phyloP scores from a whole-genome alignment of 495 filamentous ascomycete genomes.

The Margaritispora aquatica region DNA sequence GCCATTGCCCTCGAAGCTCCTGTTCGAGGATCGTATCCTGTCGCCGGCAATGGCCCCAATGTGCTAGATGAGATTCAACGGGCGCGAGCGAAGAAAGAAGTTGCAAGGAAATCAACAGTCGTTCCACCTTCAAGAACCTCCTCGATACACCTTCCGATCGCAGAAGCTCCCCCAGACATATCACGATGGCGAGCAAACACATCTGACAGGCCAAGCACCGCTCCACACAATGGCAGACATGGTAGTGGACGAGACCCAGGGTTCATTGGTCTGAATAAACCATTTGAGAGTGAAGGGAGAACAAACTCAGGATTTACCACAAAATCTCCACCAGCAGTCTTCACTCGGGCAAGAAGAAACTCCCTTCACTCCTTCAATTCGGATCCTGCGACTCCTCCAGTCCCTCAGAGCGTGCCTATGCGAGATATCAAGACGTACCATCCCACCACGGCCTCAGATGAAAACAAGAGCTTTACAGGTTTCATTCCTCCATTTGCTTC shows the following conservation, averaged over 20 bases:
- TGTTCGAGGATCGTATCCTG: conserved; percentile 25
- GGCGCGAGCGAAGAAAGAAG: conserved; percentile 4
- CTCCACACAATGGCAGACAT: conserved; percentile 15
- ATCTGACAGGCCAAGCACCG: conserved; percentile 8
- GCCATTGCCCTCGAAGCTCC: conserved; percentile 20
- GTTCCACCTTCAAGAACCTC: not conserved
- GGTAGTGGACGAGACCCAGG: conserved; percentile 1
- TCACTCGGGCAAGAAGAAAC: conserved; percentile 5
- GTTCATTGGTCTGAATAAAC: not conserved
- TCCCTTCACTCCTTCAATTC: conserved; percentile 1
- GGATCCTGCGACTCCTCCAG: not conserved
- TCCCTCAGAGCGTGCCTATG: not conserved
- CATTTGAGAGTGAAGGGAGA: not conserved
- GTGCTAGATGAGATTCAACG: conserved; percentile 12
- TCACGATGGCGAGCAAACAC: conserved; percentile 7
- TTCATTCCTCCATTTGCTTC: conserved; percentile 2
- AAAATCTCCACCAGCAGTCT: conserved; percentile 15
- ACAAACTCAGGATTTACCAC: conserved; percentile 19
- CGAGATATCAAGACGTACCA: conserved; percentile 11
- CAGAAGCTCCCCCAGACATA: not conserved
- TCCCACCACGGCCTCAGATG: conserved; percentile 3
- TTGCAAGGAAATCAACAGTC: not conserved
- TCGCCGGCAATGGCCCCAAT: conserved; percentile 25
- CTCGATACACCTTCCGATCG: not conserved
- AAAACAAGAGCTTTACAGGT: conserved; percentile 1